Percentiles rank a stretch among this genome's conserved stretches.
Evolutionary conservation across 2,329 filamentous ascomycete species (phyloP).

Genomic region (Diaporthe vexans): DNA sequence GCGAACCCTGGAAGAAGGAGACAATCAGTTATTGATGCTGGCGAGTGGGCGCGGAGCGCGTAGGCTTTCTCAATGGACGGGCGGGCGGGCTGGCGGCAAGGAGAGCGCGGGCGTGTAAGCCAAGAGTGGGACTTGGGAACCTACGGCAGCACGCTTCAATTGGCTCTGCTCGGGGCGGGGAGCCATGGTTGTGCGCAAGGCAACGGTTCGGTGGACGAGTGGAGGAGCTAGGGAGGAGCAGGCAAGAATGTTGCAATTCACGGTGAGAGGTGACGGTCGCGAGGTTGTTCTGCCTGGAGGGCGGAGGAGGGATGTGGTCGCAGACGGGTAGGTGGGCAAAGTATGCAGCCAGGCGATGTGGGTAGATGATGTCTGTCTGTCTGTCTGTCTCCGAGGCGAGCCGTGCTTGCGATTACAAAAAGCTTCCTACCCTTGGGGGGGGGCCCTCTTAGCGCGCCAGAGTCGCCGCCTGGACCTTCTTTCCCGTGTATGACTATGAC

Average conservation of each 20-base stretch:
- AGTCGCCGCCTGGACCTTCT: conserved; percentile 25
- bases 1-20: conserved; percentile 68
- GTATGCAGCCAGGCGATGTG: conserved; percentile 11
- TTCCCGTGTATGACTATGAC: conserved; percentile 4
- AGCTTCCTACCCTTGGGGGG: not conserved
- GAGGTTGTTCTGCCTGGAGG: conserved; percentile 34
- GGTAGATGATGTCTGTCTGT: conserved; percentile 12
- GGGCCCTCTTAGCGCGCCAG: not conserved
- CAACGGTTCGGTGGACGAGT: conserved; percentile 12
- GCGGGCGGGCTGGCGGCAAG: not conserved
- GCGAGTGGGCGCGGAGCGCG: not conserved
- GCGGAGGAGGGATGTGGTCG: not conserved
- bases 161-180: conserved; percentile 48
- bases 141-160: conserved; percentile 49
- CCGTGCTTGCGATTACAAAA: conserved; percentile 29
- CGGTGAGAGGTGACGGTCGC: conserved; percentile 4
- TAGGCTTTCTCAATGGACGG: not conserved
- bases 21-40: conserved; percentile 46
- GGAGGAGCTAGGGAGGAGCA: conserved; percentile 29
- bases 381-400: conserved; percentile 3
- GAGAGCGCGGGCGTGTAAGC: conserved; percentile 9
- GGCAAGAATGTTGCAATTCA: conserved; percentile 30
- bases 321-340: not conserved
- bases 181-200: conserved; percentile 42
- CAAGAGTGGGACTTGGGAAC: conserved; percentile 41